Percentiles rank a stretch among this genome's conserved stretches.
Evolutionary conservation across 306 rosid genomes (phyloP).

Genomic region (Quillaja saponaria): DNA sequence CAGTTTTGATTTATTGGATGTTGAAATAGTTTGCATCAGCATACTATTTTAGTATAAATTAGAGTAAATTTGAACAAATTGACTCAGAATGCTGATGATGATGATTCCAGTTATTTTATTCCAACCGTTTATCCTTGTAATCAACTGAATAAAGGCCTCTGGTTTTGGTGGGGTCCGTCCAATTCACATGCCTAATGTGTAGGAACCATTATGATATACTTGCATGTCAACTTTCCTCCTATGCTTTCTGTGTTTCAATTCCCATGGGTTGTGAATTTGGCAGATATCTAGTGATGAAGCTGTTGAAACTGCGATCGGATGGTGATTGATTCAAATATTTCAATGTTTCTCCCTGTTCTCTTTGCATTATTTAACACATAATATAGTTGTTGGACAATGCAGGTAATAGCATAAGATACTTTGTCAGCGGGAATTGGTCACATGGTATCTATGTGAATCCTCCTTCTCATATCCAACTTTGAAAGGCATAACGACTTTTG

Average conservation of each 20-base stretch:
- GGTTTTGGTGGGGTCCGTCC: no score
- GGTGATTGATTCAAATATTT: no score
- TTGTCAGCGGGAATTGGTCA: background rate
- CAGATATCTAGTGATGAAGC: conserved; percentile 93
- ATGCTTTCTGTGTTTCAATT: conserved; percentile 14
- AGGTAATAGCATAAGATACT: conserved; percentile 9
- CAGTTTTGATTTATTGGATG: no score
- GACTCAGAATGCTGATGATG: no score
- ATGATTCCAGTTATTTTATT: no score
- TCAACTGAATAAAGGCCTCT: no score
- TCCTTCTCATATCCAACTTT: conserved; percentile 2
- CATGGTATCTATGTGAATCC: conserved; percentile 1
- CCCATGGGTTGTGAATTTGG: conserved; percentile 36
- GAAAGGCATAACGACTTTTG: conserved; percentile 9
- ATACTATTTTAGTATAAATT: no score
- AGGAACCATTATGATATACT: no score
- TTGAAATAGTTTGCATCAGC: no score
- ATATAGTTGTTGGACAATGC: background rate
- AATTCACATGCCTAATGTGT: no score
- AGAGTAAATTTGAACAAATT: no score
- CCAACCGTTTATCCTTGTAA: no score
- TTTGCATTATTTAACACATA: background rate
- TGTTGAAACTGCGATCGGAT: conserved; percentile 65
- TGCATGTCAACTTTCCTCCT: conserved; percentile 1
- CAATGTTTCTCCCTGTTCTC: background rate